Percentiles rank a stretch among this genome's conserved stretches.
Evolutionary conservation across 352 stramenopile species (phyloP).

Genomic region (Phytopythium cucurbitacearum): DNA sequence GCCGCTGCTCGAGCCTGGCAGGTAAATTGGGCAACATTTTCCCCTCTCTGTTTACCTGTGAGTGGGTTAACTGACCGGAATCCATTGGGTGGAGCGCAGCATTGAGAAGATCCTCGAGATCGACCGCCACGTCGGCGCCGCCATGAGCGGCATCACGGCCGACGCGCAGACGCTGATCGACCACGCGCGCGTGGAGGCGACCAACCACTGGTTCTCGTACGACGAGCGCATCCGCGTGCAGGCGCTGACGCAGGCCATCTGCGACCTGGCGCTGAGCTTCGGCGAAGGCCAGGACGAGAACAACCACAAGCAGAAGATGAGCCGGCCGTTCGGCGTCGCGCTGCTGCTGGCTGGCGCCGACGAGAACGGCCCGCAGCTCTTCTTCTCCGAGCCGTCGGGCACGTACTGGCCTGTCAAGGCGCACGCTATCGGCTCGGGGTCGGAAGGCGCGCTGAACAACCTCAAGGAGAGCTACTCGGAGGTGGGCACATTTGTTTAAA

Average conservation of each 20-base stretch:
- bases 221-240: slow-evolving; percentile 98
- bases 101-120: slow-evolving; percentile 99
- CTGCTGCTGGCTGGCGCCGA: slow-evolving; percentile 97
- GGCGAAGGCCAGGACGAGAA: slow-evolving; percentile 90
- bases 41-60: background rate
- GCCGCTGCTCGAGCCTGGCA: slow-evolving; percentile 92
- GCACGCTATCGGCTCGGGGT: slow-evolving; percentile 97
- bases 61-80: slow-evolving; percentile 2
- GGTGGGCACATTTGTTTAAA: slow-evolving; percentile 2
- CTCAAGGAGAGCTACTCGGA: slow-evolving; percentile 97
- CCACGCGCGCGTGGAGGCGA: slow-evolving; percentile 98
- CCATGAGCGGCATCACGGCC: slow-evolving; percentile 98
- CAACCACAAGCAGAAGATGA: slow-evolving; percentile 98
- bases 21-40: slow-evolving; percentile 23
- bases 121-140: slow-evolving; percentile 96
- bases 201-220: slow-evolving; percentile 98
- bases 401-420: slow-evolving; percentile 99
- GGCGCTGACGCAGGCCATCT: slow-evolving; percentile 97
- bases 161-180: slow-evolving; percentile 98
- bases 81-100: slow-evolving; percentile 34
- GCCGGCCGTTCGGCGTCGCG: slow-evolving; percentile 97
- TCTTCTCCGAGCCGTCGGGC: slow-evolving; percentile 97
- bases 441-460: slow-evolving; percentile 97
- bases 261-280: slow-evolving; percentile 97
- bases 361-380: slow-evolving; percentile 91